Evolutionary conservation across 192 early-diverging fungal genomes (phyloP).

Genomic region (Umbelopsis vinacea): DNA sequence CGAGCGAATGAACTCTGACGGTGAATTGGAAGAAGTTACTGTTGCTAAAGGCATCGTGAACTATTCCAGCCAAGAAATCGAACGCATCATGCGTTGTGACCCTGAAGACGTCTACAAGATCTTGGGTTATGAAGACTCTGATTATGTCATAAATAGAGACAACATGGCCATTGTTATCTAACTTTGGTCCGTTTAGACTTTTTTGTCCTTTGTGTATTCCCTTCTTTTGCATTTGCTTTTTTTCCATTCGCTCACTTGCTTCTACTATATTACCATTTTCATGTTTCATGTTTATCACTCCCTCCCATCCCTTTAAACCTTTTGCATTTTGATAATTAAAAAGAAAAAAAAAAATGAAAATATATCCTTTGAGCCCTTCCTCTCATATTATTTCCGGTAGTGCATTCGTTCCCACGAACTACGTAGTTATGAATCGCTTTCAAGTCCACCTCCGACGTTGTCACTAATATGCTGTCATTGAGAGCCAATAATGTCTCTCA

Average conservation of each 20-base stretch:
- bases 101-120: conserved; percentile 78
- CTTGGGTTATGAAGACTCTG: conserved; percentile 90
- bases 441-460: too few relatives aligned
- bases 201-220: conserved; percentile 4
- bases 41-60: conserved; percentile 92
- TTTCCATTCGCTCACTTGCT: conserved; percentile 4
- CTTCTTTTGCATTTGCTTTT: conserved; percentile 18
- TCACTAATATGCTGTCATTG: too few relatives aligned
- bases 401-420: neutral
- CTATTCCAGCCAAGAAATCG: conserved; percentile 85
- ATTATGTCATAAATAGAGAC: conserved; percentile 87
- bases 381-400: neutral
- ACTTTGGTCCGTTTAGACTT: neutral
- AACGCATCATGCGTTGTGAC: conserved; percentile 83
- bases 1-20: conserved; percentile 48
- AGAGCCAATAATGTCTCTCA: too few relatives aligned
- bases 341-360: neutral
- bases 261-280: neutral
- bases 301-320: neutral
- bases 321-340: conserved; percentile 11
- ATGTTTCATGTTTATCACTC: neutral
- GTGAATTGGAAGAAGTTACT: conserved; percentile 56
- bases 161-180: conserved; percentile 76
- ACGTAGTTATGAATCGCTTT: too few relatives aligned
- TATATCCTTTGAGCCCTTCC: neutral